Evolutionary conservation across 257 asterid genomes (phyloP).

Genomic region (Gynochthodes officinalis): DNA sequence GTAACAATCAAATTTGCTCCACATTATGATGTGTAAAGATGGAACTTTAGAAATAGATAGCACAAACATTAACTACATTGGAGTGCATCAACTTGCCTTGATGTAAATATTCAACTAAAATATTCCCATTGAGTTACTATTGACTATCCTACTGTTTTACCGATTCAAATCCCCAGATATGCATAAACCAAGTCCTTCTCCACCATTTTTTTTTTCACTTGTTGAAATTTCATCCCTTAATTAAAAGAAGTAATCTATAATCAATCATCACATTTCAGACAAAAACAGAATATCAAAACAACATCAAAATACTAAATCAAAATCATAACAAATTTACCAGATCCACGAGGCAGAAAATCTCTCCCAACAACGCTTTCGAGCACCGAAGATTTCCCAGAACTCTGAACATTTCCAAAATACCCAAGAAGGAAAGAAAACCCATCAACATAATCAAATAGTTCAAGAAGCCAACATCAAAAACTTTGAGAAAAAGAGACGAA

Average conservation of each 20-base stretch:
- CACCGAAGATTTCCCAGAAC: conserved; percentile 97
- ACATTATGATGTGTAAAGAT: background rate
- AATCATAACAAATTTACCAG: conserved; percentile 46
- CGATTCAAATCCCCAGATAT: background rate
- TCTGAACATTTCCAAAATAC: conserved; percentile 36
- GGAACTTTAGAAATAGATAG: background rate
- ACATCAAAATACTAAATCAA: background rate
- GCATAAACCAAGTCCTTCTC: background rate
- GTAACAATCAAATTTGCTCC: background rate
- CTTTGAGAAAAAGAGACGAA: background rate
- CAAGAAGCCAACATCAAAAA: background rate
- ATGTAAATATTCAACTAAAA: background rate
- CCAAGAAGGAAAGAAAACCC: background rate
- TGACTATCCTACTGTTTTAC: background rate
- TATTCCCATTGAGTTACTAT: background rate
- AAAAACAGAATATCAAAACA: background rate
- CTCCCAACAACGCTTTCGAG: conserved; percentile 96
- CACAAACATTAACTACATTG: background rate
- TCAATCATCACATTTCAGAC: background rate
- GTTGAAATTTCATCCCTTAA: background rate
- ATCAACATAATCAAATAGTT: background rate
- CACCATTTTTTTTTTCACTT: background rate
- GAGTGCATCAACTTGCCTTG: background rate
- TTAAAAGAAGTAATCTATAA: conserved; percentile 1
- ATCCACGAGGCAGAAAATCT: conserved; percentile 98